Percentiles rank a stretch among this genome's conserved stretches.
phyloP scores from a whole-genome alignment of 495 filamentous ascomycete genomes.

The Penicillium chermesinum region DNA sequence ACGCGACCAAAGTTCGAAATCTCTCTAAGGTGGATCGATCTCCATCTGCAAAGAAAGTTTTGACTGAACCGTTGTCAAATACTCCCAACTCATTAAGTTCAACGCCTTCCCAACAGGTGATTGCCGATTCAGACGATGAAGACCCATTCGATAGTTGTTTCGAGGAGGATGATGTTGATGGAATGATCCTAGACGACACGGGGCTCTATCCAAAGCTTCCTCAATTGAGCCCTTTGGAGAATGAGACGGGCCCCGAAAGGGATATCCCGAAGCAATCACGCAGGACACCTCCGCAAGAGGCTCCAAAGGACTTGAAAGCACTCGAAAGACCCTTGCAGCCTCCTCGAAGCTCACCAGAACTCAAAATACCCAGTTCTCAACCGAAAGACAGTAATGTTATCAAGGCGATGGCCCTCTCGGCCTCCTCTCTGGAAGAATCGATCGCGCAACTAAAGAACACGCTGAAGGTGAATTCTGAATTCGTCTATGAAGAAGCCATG shows the following conservation, averaged over 20 bases:
- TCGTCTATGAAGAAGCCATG: conserved; percentile 39
- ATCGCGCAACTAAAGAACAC: conserved; percentile 24
- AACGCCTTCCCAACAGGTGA: conserved; percentile 14
- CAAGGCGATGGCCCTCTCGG: conserved; percentile 27
- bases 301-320: conserved; percentile 5
- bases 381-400: conserved; percentile 22
- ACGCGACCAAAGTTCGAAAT: conserved; percentile 21
- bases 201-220: conserved; percentile 31
- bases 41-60: neutral
- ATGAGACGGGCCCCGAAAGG: conserved; percentile 1
- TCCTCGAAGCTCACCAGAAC: conserved; percentile 10
- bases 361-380: conserved; percentile 20
- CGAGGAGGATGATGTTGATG: conserved; percentile 24
- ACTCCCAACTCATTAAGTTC: neutral
- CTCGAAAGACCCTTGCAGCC: neutral
- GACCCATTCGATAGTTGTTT: conserved; percentile 22
- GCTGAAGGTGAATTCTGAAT: conserved; percentile 32
- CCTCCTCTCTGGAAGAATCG: conserved; percentile 14
- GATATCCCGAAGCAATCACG: neutral
- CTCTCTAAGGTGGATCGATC: conserved; percentile 9
- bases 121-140: conserved; percentile 46
- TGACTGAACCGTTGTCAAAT: neutral
- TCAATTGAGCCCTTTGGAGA: conserved; percentile 12
- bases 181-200: conserved; percentile 20
- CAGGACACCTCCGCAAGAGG: neutral